Evolutionary conservation across 768 basidiomycete genomes (phyloP).

Genomic region (Rhodotorula kratochvilovae): DNA sequence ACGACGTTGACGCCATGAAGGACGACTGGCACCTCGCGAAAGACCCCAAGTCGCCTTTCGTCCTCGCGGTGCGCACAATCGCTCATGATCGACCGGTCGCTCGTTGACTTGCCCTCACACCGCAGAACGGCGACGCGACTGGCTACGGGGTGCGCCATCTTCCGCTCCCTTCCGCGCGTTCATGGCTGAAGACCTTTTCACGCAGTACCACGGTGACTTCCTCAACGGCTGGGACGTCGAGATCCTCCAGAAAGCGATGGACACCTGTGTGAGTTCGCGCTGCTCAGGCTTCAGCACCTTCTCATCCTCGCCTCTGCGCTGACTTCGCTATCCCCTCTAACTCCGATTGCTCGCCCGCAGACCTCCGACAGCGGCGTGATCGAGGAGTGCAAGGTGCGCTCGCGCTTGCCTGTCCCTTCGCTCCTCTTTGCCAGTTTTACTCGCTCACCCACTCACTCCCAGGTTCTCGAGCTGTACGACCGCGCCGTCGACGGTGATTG

Average conservation of each 20-base stretch:
- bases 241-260: slow-evolving; percentile 55
- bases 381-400: slow-evolving; percentile 10
- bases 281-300: too few relatives aligned
- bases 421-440: too few relatives aligned
- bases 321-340: too few relatives aligned
- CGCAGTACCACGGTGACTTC: slow-evolving; percentile 49
- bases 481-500: neutral
- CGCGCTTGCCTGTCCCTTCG: neutral
- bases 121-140: slow-evolving; percentile 57
- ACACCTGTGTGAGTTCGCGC: slow-evolving; percentile 37
- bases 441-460: too few relatives aligned
- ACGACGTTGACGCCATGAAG: slow-evolving; percentile 50
- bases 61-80: slow-evolving; percentile 50
- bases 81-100: neutral
- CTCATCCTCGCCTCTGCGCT: too few relatives aligned
- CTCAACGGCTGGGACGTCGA: slow-evolving; percentile 61
- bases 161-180: too few relatives aligned
- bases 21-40: slow-evolving; percentile 45
- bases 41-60: slow-evolving; percentile 56
- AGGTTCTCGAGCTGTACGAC: slow-evolving; percentile 22
- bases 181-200: too few relatives aligned
- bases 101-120: neutral
- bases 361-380: neutral
- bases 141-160: slow-evolving; percentile 55
- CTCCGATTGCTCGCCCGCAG: too few relatives aligned